These are phyloP conservation scores for Candida glucosophila DNA, from an alignment of 1,139 yeast species.

Conservation along the genomic window DNA sequence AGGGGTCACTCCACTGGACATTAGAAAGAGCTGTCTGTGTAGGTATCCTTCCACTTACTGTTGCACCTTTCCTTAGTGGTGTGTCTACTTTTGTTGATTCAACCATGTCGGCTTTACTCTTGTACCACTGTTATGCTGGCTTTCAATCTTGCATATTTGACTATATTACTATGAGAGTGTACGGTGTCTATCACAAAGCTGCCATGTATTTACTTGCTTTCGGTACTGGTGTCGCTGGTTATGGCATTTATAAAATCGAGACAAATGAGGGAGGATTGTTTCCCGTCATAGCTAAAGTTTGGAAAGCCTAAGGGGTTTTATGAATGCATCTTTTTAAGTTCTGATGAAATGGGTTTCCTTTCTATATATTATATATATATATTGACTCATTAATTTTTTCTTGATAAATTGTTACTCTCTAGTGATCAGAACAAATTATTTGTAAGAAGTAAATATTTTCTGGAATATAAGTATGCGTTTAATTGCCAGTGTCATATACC, in stretches of 20 bases:
- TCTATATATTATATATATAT: background rate
- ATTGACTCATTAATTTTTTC: no score
- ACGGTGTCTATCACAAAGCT: conserved; percentile 58
- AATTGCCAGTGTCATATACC: no score
- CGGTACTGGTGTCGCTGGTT: conserved; percentile 66
- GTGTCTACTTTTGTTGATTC: conserved; percentile 70
- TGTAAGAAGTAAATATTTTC: no score
- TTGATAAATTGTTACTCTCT: no score
- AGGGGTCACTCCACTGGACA: conserved; percentile 88
- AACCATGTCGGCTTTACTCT: conserved; percentile 48
- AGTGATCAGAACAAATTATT: no score
- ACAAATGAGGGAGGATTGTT: conserved; percentile 45
- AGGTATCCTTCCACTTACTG: conserved; percentile 65
- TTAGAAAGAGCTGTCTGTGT: conserved; percentile 64
- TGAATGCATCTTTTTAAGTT: background rate
- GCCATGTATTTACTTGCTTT: conserved; percentile 58
- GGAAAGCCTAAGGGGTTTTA: conserved; percentile 29
- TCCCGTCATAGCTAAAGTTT: conserved; percentile 25
- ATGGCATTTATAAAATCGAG: conserved; percentile 79
- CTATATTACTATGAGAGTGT: conserved; percentile 79
- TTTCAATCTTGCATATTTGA: conserved; percentile 82
- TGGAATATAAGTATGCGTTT: no score
- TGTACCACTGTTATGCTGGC: conserved; percentile 75
- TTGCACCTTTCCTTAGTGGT: conserved; percentile 65
- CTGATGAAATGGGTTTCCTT: background rate